Conservation (phyloP, 2,329 filamentous ascomycete genomes). For the Rachicladosporium sp. region DNA sequence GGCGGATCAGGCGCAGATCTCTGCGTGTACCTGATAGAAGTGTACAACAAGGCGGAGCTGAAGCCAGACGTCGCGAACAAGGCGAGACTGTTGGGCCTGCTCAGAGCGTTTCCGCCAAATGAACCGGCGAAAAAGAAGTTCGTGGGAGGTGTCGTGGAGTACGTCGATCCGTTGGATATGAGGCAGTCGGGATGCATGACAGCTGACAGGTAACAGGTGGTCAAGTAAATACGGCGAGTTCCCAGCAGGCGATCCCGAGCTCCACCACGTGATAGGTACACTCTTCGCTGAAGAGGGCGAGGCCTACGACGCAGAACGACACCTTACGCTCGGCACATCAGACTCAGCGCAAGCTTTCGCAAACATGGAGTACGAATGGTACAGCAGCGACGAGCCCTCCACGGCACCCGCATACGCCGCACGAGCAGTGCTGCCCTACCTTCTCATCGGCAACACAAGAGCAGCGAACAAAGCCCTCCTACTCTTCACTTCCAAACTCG, state of each 20-base stretch:
- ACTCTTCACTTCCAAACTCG: constrained; percentile 58
- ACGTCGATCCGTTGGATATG: constrained; percentile 21
- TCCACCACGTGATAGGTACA: constrained; percentile 82
- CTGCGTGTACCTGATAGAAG: constrained; percentile 74
- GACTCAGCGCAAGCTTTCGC: constrained; percentile 73
- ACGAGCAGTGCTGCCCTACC: constrained; percentile 78
- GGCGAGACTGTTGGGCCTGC: constrained; percentile 60
- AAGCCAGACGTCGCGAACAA: constrained; percentile 63
- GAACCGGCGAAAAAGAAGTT: constrained; percentile 92
- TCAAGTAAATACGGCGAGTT: constrained; percentile 74
- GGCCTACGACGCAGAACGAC: constrained; percentile 82
- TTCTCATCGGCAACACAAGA: constrained; percentile 79
- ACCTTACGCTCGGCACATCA: constrained; percentile 76
- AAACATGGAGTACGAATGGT: constrained; percentile 86
- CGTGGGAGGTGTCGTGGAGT: constrained; percentile 71
- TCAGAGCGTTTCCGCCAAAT: constrained; percentile 66
- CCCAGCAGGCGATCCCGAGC: constrained; percentile 81
- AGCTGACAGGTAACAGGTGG: constrained; percentile 44
- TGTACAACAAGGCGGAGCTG: constrained; percentile 77
- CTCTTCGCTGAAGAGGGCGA: constrained; percentile 90
- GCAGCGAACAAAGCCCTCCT: constrained; percentile 75
- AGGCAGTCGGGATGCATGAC: neutral
- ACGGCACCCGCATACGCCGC: constrained; percentile 77
- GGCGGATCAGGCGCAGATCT: constrained; percentile 87
- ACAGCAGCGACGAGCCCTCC: constrained; percentile 75